Evolutionary conservation across 2,329 filamentous ascomycete genomes (phyloP).

Genomic region (Didymella segeticola): DNA sequence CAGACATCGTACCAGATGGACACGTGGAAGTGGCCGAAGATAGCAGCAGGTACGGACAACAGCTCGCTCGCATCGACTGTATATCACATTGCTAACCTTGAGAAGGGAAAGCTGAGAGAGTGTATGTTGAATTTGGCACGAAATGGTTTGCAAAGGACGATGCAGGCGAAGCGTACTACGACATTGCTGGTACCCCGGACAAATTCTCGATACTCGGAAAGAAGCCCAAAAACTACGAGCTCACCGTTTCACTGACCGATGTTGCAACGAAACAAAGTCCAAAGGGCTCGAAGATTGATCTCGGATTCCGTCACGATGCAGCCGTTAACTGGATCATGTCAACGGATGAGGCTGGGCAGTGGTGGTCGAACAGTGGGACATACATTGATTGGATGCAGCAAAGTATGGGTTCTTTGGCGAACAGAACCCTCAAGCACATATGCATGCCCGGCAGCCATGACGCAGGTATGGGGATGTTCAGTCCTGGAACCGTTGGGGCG

Average conservation of each 20-base stretch:
- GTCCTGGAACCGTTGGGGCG: conserved; percentile 48
- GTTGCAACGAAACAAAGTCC: conserved; percentile 44
- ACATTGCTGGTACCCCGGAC: conserved; percentile 35
- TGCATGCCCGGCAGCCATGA: conserved; percentile 59
- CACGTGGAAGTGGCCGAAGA: conserved; percentile 46
- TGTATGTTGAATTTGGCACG: conserved; percentile 43
- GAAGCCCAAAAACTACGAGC: conserved; percentile 39
- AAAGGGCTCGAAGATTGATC: conserved; percentile 38
- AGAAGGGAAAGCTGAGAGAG: conserved; percentile 36
- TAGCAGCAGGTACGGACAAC: conserved; percentile 30
- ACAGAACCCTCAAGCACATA: conserved; percentile 54
- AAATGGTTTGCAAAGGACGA: conserved; percentile 40
- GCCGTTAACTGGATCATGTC: conserved; percentile 49
- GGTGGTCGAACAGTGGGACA: conserved; percentile 46
- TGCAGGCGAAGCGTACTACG: conserved; percentile 46
- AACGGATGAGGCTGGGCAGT: conserved; percentile 42
- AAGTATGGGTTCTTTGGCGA: conserved; percentile 46
- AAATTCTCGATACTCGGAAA: conserved; percentile 42
- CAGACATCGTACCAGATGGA: conserved; percentile 49
- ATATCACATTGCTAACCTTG: background rate
- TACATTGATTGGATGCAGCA: conserved; percentile 52
- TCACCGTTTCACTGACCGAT: conserved; percentile 40
- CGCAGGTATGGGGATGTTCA: conserved; percentile 57
- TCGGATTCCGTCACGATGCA: conserved; percentile 47
- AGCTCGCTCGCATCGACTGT: background rate